A percentile compares a stretch with the other conserved stretches of the same genome.
Evolutionary conservation across 768 basidiomycete genomes (phyloP).

Genomic region (Hericium coralloides): DNA sequence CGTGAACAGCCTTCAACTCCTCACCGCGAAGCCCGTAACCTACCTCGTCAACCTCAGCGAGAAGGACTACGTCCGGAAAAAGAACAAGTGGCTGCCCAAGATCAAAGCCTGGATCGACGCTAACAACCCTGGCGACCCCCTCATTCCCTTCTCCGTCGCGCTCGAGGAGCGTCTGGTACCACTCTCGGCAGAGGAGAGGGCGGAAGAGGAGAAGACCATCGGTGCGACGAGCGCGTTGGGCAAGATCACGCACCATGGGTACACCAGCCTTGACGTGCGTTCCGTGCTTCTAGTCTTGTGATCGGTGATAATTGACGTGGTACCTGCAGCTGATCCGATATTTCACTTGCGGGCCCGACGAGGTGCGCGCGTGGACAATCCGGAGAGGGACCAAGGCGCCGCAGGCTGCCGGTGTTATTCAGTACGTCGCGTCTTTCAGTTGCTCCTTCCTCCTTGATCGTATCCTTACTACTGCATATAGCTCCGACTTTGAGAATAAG

Average conservation of each 20-base stretch:
- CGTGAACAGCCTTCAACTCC: slow-evolving; percentile 79
- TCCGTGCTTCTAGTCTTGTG: not conserved
- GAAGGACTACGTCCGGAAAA: slow-evolving; percentile 90
- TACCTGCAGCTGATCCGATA: slow-evolving; percentile 73
- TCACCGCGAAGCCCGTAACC: slow-evolving; percentile 95
- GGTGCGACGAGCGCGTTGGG: slow-evolving; percentile 72
- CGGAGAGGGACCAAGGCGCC: slow-evolving; percentile 91
- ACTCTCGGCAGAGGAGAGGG: slow-evolving; percentile 57
- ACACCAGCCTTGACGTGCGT: slow-evolving; percentile 73
- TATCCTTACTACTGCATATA: slow-evolving; percentile 18
- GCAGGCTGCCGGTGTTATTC: slow-evolving; percentile 96
- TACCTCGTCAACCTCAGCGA: slow-evolving; percentile 98
- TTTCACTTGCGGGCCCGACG: slow-evolving; percentile 95
- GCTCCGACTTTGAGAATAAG: slow-evolving; percentile 96
- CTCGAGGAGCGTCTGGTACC: slow-evolving; percentile 81
- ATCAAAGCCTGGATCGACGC: slow-evolving; percentile 98
- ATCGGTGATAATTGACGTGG: not conserved
- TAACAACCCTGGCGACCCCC: slow-evolving; percentile 89
- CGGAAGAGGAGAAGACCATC: slow-evolving; percentile 59
- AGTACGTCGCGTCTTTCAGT: slow-evolving; percentile 41
- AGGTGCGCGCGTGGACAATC: slow-evolving; percentile 98
- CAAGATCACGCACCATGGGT: slow-evolving; percentile 95
- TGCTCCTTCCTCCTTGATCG: not conserved
- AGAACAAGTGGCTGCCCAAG: slow-evolving; percentile 98
- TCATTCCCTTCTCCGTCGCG: slow-evolving; percentile 96